phyloP scores from a whole-genome alignment of 306 rosid genomes.

The Senna tora region DNA sequence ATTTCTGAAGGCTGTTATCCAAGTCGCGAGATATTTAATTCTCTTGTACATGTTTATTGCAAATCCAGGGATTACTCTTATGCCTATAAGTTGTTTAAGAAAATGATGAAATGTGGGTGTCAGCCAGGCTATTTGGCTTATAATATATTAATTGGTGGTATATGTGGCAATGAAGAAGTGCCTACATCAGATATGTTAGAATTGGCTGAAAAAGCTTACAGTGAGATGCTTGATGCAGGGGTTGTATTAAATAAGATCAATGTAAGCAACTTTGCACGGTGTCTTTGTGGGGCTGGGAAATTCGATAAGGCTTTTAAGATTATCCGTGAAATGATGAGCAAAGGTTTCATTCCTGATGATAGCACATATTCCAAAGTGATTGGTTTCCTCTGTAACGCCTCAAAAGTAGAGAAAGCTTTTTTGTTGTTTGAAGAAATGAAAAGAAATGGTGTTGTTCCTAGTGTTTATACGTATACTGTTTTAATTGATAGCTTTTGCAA shows the following conservation, averaged over 20 bases:
- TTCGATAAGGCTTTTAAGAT: conserved; percentile 75
- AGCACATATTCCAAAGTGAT: conserved; percentile 84
- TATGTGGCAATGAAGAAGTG: conserved; percentile 59
- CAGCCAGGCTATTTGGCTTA: conserved; percentile 74
- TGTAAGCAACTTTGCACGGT: conserved; percentile 66
- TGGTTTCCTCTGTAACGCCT: conserved; percentile 69
- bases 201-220: conserved; percentile 76
- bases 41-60: conserved; percentile 81
- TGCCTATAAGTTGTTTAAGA: conserved; percentile 73
- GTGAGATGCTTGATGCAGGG: conserved; percentile 76
- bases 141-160: conserved; percentile 73
- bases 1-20: conserved; percentile 84
- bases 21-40: conserved; percentile 67
- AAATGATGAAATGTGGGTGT: conserved; percentile 67
- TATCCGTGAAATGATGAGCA: conserved; percentile 76
- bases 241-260: conserved; percentile 73
- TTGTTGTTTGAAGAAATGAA: conserved; percentile 78
- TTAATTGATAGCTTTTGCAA: conserved; percentile 84
- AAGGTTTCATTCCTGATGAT: conserved; percentile 78
- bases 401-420: conserved; percentile 82
- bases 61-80: conserved; percentile 65
- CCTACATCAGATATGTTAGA: conserved; percentile 60
- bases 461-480: conserved; percentile 79
- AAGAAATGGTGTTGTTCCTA: conserved; percentile 70
- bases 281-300: conserved; percentile 77